Conservation (phyloP, 805 yeast genomes). For the Yamadazyma phyllophila region DNA sequence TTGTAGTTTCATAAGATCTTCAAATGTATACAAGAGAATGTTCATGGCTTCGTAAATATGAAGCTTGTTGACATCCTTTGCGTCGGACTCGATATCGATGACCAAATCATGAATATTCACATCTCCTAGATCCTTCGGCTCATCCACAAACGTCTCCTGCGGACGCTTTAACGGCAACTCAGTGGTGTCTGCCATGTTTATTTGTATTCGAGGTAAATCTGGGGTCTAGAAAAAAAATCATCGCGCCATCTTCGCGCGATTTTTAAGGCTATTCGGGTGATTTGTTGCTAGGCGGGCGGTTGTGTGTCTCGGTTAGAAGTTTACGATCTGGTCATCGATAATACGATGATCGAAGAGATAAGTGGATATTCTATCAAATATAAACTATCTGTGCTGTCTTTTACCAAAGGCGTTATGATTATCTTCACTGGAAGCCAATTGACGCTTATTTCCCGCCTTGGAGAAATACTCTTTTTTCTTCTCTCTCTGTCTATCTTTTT, state of each 20-base stretch:
- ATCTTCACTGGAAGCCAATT: conserved; percentile 32
- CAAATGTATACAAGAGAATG: conserved; percentile 27
- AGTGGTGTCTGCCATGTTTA: conserved; percentile 9
- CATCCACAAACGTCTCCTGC: conserved; percentile 42
- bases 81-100: conserved; percentile 28
- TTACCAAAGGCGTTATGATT: conserved; percentile 34
- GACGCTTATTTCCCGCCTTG: conserved; percentile 64
- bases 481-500: conserved; percentile 73
- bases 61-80: conserved; percentile 34
- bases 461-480: conserved; percentile 85
- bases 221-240: background rate
- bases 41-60: conserved; percentile 35
- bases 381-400: conserved; percentile 26
- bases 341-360: no score
- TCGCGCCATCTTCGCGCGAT: background rate
- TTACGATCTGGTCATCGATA: no score
- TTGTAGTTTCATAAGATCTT: conserved; percentile 33
- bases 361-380: background rate
- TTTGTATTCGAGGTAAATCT: background rate
- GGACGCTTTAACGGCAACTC: conserved; percentile 39
- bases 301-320: no score
- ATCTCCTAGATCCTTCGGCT: conserved; percentile 33
- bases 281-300: background rate
- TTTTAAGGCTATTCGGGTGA: background rate
- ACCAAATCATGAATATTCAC: conserved; percentile 32